Percentiles rank a stretch among this genome's conserved stretches.
These are phyloP conservation scores for Monascus ruber DNA, from an alignment of 2,329 filamentous ascomycete genomes.

Conservation along the genomic window DNA sequence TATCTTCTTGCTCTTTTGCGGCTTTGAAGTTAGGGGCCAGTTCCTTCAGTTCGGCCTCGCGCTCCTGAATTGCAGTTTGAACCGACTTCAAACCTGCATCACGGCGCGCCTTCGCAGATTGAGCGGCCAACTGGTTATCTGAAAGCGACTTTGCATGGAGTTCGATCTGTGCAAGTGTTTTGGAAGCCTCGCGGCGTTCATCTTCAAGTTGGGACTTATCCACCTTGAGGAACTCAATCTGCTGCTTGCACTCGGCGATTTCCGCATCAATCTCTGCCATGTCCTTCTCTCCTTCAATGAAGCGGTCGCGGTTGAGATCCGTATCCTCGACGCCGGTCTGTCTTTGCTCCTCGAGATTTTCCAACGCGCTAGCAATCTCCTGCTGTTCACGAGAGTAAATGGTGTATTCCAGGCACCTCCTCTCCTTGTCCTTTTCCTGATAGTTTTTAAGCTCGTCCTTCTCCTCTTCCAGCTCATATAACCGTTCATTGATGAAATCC, in stretches of 20 bases:
- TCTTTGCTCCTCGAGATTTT: constrained; percentile 69
- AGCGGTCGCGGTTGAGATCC: constrained; percentile 66
- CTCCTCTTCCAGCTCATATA: constrained; percentile 86
- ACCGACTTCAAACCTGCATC: constrained; percentile 62
- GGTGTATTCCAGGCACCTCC: constrained; percentile 85
- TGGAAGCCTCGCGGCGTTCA: constrained; percentile 72
- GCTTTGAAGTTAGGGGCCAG: constrained; percentile 68
- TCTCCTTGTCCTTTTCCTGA: constrained; percentile 88
- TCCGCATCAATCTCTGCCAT: constrained; percentile 66
- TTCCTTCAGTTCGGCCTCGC: constrained; percentile 62
- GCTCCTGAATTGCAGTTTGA: constrained; percentile 59
- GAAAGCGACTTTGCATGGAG: constrained; percentile 69
- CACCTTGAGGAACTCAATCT: constrained; percentile 72
- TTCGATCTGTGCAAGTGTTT: constrained; percentile 72
- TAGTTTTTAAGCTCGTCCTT: constrained; percentile 91
- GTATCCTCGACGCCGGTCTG: constrained; percentile 75
- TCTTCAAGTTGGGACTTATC: constrained; percentile 83
- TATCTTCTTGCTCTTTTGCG: constrained; percentile 61
- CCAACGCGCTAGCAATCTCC: constrained; percentile 63
- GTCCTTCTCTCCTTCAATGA: constrained; percentile 66
- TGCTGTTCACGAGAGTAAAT: constrained; percentile 85
- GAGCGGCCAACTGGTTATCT: constrained; percentile 69
- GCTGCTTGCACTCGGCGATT: constrained; percentile 67
- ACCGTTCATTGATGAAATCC: constrained; percentile 79
- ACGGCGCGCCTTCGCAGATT: constrained; percentile 60